Evolutionary conservation across 805 yeast genomes (phyloP).

Genomic region (Metschnikowia colocasiae): DNA sequence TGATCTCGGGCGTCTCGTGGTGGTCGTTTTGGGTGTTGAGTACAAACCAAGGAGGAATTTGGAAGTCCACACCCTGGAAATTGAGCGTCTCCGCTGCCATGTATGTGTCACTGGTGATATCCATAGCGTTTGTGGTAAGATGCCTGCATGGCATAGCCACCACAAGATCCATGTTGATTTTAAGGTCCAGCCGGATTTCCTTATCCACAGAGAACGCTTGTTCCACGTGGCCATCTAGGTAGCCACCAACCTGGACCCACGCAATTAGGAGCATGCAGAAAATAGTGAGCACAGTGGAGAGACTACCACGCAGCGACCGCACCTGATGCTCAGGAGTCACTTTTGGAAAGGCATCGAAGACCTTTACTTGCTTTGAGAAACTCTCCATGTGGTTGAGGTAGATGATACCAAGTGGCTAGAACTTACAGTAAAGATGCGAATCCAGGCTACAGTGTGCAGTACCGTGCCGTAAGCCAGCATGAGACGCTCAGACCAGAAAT

Average conservation of each 20-base stretch:
- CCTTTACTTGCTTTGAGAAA: slow-evolving; percentile 38
- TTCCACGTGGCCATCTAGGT: slow-evolving; percentile 75
- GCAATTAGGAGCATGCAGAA: slow-evolving; percentile 60
- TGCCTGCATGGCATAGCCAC: slow-evolving; percentile 82
- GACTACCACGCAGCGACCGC: slow-evolving; percentile 73
- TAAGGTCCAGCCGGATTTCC: slow-evolving; percentile 51
- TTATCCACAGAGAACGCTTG: slow-evolving; percentile 75
- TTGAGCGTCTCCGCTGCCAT: slow-evolving; percentile 73
- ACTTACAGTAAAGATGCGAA: slow-evolving; percentile 1
- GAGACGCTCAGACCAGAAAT: not conserved
- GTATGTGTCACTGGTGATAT: slow-evolving; percentile 71
- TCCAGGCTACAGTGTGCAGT: not conserved
- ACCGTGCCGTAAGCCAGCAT: not conserved
- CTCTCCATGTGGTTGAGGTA: slow-evolving; percentile 27
- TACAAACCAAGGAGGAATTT: slow-evolving; percentile 47
- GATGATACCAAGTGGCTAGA: slow-evolving; percentile 3
- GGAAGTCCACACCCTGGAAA: slow-evolving; percentile 61
- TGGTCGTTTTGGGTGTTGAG: slow-evolving; percentile 44
- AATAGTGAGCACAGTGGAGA: slow-evolving; percentile 63
- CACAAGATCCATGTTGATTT: slow-evolving; percentile 72
- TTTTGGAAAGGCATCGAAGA: slow-evolving; percentile 47
- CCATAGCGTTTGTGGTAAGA: slow-evolving; percentile 72
- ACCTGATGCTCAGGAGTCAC: slow-evolving; percentile 56
- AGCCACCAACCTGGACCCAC: slow-evolving; percentile 84
- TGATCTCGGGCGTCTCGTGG: slow-evolving; percentile 60